Conservation (phyloP, 257 asterid species). For the Cynanchum wilfordii region DNA sequence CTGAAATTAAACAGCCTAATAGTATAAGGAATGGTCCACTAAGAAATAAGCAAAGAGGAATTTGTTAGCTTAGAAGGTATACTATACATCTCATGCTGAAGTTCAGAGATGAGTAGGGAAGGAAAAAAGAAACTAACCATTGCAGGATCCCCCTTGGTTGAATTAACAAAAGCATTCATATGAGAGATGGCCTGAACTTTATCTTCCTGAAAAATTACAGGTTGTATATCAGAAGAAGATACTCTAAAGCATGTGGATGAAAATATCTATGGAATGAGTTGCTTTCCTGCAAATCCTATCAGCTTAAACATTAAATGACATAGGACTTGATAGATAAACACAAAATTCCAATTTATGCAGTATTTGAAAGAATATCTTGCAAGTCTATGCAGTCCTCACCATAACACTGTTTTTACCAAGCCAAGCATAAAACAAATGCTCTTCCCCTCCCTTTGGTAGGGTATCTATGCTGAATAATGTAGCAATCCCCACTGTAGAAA, state of each 20-base stretch:
- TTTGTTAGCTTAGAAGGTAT: not conserved
- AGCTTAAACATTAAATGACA: not conserved
- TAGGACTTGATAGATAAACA: not conserved
- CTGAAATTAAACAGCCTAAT: conserved; percentile 32
- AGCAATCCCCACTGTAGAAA: conserved; percentile 83
- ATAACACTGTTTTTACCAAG: conserved; percentile 59
- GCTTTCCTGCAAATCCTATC: not conserved
- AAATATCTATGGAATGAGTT: not conserved
- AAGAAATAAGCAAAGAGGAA: not conserved
- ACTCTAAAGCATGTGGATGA: not conserved
- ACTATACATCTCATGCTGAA: not conserved
- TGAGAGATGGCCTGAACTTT: conserved; percentile 25
- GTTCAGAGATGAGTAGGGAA: not conserved
- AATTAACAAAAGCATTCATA: conserved; percentile 21
- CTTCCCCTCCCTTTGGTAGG: conserved; percentile 56
- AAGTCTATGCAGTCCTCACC: conserved; percentile 35
- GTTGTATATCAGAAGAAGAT: not conserved
- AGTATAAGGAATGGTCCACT: conserved; percentile 11
- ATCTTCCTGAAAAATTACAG: conserved; percentile 28
- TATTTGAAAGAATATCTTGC: not conserved
- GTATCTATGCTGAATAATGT: conserved; percentile 62
- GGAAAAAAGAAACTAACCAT: conserved; percentile 17
- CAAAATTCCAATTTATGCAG: not conserved
- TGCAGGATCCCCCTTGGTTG: conserved; percentile 25
- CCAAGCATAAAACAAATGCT: conserved; percentile 74